Conservation (phyloP, 2,329 filamentous ascomycete species). For the Aureobasidium sp. region DNA sequence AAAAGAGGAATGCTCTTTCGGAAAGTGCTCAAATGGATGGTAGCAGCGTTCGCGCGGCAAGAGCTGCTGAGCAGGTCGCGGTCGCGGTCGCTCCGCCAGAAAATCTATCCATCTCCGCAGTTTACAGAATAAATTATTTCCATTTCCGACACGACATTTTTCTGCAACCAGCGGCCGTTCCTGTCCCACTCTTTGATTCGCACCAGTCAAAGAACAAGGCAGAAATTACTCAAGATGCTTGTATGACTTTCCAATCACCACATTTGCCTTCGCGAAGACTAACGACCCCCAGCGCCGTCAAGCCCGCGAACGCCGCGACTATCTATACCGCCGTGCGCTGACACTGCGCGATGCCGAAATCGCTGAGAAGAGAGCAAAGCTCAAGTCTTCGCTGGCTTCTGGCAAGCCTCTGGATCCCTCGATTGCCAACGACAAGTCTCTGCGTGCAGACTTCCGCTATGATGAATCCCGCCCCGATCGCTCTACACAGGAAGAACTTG, state of each 20-base stretch:
- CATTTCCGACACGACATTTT: slow-evolving; percentile 3
- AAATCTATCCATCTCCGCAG: slow-evolving; percentile 11
- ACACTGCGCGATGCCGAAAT: slow-evolving; percentile 87
- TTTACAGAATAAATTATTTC: slow-evolving; percentile 9
- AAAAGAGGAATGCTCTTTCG: neutral
- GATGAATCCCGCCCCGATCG: slow-evolving; percentile 74
- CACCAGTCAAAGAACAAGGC: neutral
- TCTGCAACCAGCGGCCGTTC: neutral
- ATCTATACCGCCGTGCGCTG: slow-evolving; percentile 84
- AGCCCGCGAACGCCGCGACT: slow-evolving; percentile 73
- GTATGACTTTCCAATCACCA: neutral
- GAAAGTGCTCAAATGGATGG: neutral
- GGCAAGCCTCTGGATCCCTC: slow-evolving; percentile 77
- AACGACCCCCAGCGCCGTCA: slow-evolving; percentile 49
- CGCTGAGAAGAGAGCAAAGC: slow-evolving; percentile 79
- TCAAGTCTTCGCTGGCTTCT: slow-evolving; percentile 78
- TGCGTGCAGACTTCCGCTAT: slow-evolving; percentile 86
- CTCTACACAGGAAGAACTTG: slow-evolving; percentile 60
- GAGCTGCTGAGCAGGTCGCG: neutral
- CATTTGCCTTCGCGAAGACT: neutral
- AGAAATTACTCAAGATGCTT: neutral
- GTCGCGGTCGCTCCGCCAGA: neutral
- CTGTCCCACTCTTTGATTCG: neutral
- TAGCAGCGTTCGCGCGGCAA: neutral
- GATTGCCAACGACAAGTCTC: slow-evolving; percentile 76